These are phyloP conservation scores for Dipteronia dyeriana DNA, from an alignment of 345 rosid species.

Conservation along the genomic window DNA sequence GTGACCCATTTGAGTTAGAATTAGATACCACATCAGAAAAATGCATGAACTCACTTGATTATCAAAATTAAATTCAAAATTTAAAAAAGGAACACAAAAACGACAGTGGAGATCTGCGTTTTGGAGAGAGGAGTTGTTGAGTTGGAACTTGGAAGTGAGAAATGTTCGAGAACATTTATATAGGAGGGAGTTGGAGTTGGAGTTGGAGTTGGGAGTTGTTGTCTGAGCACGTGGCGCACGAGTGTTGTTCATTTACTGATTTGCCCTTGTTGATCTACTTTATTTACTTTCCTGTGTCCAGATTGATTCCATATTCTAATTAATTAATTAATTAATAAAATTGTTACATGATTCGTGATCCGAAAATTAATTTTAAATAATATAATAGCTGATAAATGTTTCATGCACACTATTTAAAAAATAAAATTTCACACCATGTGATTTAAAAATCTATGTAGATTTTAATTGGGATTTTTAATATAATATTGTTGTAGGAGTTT, in stretches of 20 bases:
- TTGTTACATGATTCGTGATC: too few relatives aligned
- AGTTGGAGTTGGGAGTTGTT: too few relatives aligned
- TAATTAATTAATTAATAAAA: too few relatives aligned
- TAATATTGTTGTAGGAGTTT: too few relatives aligned
- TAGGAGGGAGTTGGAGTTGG: background rate
- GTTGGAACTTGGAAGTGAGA: background rate
- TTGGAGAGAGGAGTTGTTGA: background rate
- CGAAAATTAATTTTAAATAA: too few relatives aligned
- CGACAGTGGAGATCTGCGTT: conserved; percentile 3
- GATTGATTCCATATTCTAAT: too few relatives aligned
- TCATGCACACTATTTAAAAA: too few relatives aligned
- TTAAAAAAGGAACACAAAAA: background rate
- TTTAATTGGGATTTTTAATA: too few relatives aligned
- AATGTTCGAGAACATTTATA: background rate
- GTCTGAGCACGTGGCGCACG: conserved; percentile 9
- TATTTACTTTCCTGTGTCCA: background rate
- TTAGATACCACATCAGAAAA: conserved; percentile 13
- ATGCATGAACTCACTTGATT: background rate
- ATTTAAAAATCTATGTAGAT: too few relatives aligned
- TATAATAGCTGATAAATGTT: too few relatives aligned
- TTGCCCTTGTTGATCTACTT: background rate
- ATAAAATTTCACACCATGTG: too few relatives aligned
- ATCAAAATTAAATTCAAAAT: too few relatives aligned
- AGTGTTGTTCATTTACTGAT: background rate
- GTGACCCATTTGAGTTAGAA: background rate